phyloP scores from a whole-genome alignment of 495 filamentous ascomycete species.

The Penicillium egyptiacum region DNA sequence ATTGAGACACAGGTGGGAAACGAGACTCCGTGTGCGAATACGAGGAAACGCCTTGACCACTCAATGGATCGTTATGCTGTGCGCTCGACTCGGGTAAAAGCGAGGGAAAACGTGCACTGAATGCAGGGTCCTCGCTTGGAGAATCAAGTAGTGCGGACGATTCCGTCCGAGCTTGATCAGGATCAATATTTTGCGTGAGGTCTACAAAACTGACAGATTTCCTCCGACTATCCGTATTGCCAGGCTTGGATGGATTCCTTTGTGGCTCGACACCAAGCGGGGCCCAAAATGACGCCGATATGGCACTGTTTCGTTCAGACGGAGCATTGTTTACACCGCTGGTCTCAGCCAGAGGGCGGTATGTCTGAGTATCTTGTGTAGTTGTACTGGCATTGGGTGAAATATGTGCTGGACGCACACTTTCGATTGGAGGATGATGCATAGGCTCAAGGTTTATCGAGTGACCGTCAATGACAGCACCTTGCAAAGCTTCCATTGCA shows the following conservation, averaged over 20 bases:
- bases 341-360: not conserved
- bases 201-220: slow-evolving; percentile 27
- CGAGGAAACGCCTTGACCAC: slow-evolving; percentile 14
- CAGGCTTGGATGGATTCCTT: not conserved
- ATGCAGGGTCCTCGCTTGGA: slow-evolving; percentile 23
- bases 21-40: slow-evolving; percentile 29
- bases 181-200: not conserved
- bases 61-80: slow-evolving; percentile 7
- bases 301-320: not conserved
- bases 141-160: slow-evolving; percentile 24
- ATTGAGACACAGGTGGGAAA: slow-evolving; percentile 48
- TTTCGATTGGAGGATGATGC: slow-evolving; percentile 32
- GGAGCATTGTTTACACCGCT: not conserved
- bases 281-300: not conserved
- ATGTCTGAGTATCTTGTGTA: not conserved
- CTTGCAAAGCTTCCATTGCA: slow-evolving; percentile 72
- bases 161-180: not conserved
- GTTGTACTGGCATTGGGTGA: slow-evolving; percentile 1
- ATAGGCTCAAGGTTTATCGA: slow-evolving; percentile 87
- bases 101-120: slow-evolving; percentile 34
- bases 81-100: slow-evolving; percentile 23
- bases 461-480: slow-evolving; percentile 74
- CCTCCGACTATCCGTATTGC: slow-evolving; percentile 10
- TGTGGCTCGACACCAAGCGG: not conserved
- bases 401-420: slow-evolving; percentile 12